These are phyloP conservation scores for Komagataella populi DNA, from an alignment of 805 yeast genomes.

Conservation along the genomic window DNA sequence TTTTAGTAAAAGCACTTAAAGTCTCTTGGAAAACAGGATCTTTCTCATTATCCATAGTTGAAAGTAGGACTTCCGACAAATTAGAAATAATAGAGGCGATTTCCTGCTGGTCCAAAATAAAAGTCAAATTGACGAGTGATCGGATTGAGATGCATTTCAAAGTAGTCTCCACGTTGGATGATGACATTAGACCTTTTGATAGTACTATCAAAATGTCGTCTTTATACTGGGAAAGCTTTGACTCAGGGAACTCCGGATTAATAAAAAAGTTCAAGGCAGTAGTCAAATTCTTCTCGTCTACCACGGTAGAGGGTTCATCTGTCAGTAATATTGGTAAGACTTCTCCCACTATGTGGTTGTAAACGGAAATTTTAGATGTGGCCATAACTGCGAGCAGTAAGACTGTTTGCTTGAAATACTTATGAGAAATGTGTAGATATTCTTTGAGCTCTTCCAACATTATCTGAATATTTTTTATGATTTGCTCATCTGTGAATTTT, in stretches of 20 bases:
- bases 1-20: constrained; percentile 35
- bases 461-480: background rate
- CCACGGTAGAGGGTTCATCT: background rate
- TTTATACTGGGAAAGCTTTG: constrained; percentile 27
- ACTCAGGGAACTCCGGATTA: background rate
- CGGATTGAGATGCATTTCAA: constrained; percentile 54
- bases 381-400: constrained; percentile 44
- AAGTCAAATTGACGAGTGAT: constrained; percentile 34
- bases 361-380: constrained; percentile 28
- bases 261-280: background rate
- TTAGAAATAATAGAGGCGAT: constrained; percentile 48
- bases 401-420: constrained; percentile 48
- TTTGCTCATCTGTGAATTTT: background rate
- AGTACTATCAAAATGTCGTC: constrained; percentile 58
- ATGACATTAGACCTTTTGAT: constrained; percentile 55
- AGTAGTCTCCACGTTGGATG: constrained; percentile 57
- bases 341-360: constrained; percentile 32
- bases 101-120: constrained; percentile 40
- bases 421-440: constrained; percentile 14
- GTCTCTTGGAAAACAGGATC: constrained; percentile 40
- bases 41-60: constrained; percentile 22
- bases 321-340: constrained; percentile 29
- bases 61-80: constrained; percentile 46
- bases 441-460: background rate
- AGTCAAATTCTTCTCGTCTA: background rate